Evolutionary conservation across 768 basidiomycete genomes (phyloP), one percentile per base, ranked within the genome.

Genomic region (Hericium coralloides): DNA sequence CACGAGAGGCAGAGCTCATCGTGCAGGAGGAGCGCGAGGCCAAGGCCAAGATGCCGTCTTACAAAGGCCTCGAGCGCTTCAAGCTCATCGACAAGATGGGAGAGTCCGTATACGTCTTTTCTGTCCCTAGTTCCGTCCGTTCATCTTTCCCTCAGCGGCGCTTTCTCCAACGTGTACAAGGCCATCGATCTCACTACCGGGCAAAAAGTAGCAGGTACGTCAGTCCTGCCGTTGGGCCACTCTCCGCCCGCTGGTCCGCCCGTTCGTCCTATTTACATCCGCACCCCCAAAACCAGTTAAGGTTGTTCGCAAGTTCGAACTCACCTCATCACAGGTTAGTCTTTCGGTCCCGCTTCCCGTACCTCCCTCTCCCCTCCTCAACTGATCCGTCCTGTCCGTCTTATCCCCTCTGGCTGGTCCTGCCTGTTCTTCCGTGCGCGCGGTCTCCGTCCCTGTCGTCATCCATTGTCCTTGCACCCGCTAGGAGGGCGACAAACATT

Each of bases 91-190:
- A 87, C 54, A 92, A 92, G 78, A 94, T 93, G 92, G 92, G 92
- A 76, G 92, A 94, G 92, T 94, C 60, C 70, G 92, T 86, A 38
- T 22, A 18, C 26, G 15, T 18, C 25, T 18, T 55, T 53, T 56
- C 38, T 47, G 48, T 56, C 49, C 48, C 55, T 49, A 57, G 55
- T 52, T 55, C 58, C 51, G 7, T 58, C 38, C 37, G 57, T 14
- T 20, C 48, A 23, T 50, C 26, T 56, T 70, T 58, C 36, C 66
- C 63, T 43, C 65, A 91, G 85, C 65, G 95, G 95, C 58, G 95
- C 95, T 45, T 99, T 99, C 70, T 98, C 95, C n/a, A 92, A 97
- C 67, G 95, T 99, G 9, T 99, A 95, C 79, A 91, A 90, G 68
- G 95, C 93, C 14, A 64, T 87, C 55, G 89, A 98, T 68, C 76